Percentiles rank a stretch among this genome's conserved stretches.
Conservation (phyloP, 352 stramenopile species). For the Phytophthora agathidicida region DNA sequence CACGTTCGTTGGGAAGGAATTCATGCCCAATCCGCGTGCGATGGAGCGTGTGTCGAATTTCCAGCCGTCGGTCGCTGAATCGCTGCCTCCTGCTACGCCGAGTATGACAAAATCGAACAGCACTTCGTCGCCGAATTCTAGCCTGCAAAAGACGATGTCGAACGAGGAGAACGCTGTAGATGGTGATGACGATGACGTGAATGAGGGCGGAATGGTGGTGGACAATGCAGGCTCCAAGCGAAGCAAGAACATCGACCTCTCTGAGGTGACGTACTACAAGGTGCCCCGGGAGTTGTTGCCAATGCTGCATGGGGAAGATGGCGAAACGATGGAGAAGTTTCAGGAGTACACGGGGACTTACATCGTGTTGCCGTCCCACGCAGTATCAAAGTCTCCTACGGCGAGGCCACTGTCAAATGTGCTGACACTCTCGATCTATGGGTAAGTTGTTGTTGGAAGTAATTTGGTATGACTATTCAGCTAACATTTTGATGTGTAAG, state of each 20-base stretch:
- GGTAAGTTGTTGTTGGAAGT: constrained; percentile 35
- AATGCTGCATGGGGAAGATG: constrained; percentile 70
- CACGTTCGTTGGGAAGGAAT: constrained; percentile 90
- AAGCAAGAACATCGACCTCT: constrained; percentile 77
- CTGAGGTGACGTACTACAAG: constrained; percentile 80
- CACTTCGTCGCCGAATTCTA: constrained; percentile 6
- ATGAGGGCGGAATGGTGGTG: constrained; percentile 53
- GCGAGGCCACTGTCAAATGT: constrained; percentile 27
- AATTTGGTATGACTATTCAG: neutral
- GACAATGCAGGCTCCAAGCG: constrained; percentile 43
- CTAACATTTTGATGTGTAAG: constrained; percentile 12
- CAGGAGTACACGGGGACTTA: constrained; percentile 82
- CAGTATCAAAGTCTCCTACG: constrained; percentile 16
- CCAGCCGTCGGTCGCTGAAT: constrained; percentile 12
- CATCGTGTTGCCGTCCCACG: constrained; percentile 65
- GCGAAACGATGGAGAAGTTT: constrained; percentile 77
- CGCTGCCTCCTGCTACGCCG: constrained; percentile 1
- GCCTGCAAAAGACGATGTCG: constrained; percentile 19
- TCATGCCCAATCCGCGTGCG: constrained; percentile 88
- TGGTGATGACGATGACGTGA: constrained; percentile 27
- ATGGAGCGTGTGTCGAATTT: constrained; percentile 74
- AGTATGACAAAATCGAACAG: neutral
- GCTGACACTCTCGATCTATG: constrained; percentile 77
- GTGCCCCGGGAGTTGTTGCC: constrained; percentile 68
- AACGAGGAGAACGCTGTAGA: constrained; percentile 11